Evolutionary conservation across 2,329 filamentous ascomycete species (phyloP).

Genomic region (Dactylonectria estremocensis): DNA sequence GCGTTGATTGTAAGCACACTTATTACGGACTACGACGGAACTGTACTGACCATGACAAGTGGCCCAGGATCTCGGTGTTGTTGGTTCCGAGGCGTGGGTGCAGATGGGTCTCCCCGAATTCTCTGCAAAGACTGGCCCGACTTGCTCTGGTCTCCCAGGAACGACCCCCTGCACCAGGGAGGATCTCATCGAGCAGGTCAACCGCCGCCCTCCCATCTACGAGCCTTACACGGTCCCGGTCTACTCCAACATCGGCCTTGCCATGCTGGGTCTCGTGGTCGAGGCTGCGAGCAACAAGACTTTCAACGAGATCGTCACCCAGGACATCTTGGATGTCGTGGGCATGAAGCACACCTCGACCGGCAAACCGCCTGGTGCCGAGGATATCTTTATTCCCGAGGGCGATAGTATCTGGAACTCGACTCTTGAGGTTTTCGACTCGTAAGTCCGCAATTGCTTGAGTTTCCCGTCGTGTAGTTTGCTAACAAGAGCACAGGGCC

Average conservation of each 20-base stretch:
- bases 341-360: constrained; percentile 59
- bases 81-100: constrained; percentile 46
- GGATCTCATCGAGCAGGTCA: constrained; percentile 49
- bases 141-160: constrained; percentile 54
- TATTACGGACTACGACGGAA: too few relatives aligned
- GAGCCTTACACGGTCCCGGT: constrained; percentile 60
- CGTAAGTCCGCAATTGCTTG: constrained; percentile 45
- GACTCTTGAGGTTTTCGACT: constrained; percentile 52
- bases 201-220: constrained; percentile 56
- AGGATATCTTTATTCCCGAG: constrained; percentile 55
- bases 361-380: constrained; percentile 49
- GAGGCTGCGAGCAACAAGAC: constrained; percentile 60
- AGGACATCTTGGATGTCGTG: constrained; percentile 59
- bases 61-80: constrained; percentile 52
- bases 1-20: constrained; percentile 51
- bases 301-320: constrained; percentile 57
- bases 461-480: rapidly evolving
- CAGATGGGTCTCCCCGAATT: constrained; percentile 52
- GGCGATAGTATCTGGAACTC: constrained; percentile 54
- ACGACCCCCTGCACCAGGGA: constrained; percentile 50
- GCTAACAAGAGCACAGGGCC: constrained; percentile 46
- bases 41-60: constrained; percentile 43
- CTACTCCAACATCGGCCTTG: constrained; percentile 66
- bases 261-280: constrained; percentile 61
- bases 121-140: constrained; percentile 46